Evolutionary conservation across 805 yeast species (phyloP).

Genomic region (Saccharomycopsis synnaedendra): DNA sequence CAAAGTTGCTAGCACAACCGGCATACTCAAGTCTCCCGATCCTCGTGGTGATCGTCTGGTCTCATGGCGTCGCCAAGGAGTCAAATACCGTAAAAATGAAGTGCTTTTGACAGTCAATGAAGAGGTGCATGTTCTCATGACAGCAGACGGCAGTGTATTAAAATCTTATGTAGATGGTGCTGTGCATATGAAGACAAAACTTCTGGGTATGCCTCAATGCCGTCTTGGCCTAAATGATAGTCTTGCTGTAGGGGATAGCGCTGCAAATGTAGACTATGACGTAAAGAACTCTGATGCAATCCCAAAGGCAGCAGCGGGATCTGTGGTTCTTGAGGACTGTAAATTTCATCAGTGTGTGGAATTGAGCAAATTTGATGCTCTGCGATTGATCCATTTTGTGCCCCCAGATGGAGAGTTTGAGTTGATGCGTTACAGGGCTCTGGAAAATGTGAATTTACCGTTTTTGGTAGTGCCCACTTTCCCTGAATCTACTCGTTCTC

Average conservation of each 20-base stretch:
- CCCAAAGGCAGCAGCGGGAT: slow-evolving; percentile 33
- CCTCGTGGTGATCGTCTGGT: not conserved
- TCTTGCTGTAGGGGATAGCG: slow-evolving; percentile 23
- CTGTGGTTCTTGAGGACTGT: slow-evolving; percentile 58
- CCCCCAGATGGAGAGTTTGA: slow-evolving; percentile 89
- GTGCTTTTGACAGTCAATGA: slow-evolving; percentile 69
- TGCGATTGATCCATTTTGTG: slow-evolving; percentile 54
- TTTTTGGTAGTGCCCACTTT: slow-evolving; percentile 52
- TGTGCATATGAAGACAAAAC: slow-evolving; percentile 55
- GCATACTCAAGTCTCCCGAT: slow-evolving; percentile 4
- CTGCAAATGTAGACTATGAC: slow-evolving; percentile 16
- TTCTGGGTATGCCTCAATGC: slow-evolving; percentile 79
- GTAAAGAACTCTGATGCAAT: slow-evolving; percentile 17
- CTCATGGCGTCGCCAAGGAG: slow-evolving; percentile 63
- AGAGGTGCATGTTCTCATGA: slow-evolving; percentile 57
- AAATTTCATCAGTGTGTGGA: slow-evolving; percentile 84
- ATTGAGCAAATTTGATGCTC: slow-evolving; percentile 52
- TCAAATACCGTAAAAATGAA: slow-evolving; percentile 75
- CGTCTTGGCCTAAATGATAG: slow-evolving; percentile 66
- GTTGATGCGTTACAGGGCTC: slow-evolving; percentile 60
- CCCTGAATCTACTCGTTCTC: slow-evolving; percentile 31
- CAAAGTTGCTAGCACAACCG: not conserved
- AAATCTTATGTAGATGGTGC: slow-evolving; percentile 70
- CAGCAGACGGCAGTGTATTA: slow-evolving; percentile 50
- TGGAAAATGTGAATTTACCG: slow-evolving; percentile 55